Conservation (phyloP, 441 rosid species). For the Geranium incanum region DNA sequence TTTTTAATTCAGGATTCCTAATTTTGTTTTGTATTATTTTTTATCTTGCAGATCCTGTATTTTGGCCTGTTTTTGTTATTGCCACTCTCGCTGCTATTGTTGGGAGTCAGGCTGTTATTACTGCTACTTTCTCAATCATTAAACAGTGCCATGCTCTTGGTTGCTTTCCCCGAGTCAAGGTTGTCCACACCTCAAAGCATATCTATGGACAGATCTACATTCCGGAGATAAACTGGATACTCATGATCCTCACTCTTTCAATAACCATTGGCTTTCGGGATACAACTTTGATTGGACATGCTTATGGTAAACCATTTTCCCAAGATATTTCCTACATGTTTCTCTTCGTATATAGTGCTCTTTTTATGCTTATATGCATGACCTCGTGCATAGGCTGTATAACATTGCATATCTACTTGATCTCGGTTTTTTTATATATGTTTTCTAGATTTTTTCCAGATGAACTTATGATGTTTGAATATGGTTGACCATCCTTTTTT, state of each 20-base stretch:
- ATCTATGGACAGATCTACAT: constrained; percentile 83
- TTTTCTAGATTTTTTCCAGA: not conserved
- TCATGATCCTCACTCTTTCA: constrained; percentile 80
- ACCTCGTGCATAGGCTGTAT: constrained; percentile 2
- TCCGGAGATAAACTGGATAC: constrained; percentile 95
- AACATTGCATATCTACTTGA: not conserved
- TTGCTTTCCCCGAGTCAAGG: constrained; percentile 90
- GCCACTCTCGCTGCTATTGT: constrained; percentile 85
- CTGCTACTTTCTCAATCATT: constrained; percentile 79
- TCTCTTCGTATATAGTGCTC: not conserved
- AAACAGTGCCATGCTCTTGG: constrained; percentile 94
- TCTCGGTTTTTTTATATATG: not conserved
- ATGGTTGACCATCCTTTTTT: not conserved
- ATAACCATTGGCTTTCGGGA: constrained; percentile 68
- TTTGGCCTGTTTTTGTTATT: constrained; percentile 85
- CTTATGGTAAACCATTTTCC: constrained; percentile 54
- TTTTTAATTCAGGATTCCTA: constrained; percentile 16
- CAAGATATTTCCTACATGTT: not conserved
- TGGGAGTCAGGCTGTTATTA: constrained; percentile 81
- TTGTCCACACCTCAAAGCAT: constrained; percentile 80
- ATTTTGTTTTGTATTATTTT: constrained; percentile 16
- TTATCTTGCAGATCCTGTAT: constrained; percentile 47
- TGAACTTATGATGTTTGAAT: constrained; percentile 1
- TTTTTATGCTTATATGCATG: not conserved
- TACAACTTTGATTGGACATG: constrained; percentile 78